These are phyloP conservation scores for Neonectria punicea DNA, from an alignment of 2,329 filamentous ascomycete genomes.

Conservation along the genomic window DNA sequence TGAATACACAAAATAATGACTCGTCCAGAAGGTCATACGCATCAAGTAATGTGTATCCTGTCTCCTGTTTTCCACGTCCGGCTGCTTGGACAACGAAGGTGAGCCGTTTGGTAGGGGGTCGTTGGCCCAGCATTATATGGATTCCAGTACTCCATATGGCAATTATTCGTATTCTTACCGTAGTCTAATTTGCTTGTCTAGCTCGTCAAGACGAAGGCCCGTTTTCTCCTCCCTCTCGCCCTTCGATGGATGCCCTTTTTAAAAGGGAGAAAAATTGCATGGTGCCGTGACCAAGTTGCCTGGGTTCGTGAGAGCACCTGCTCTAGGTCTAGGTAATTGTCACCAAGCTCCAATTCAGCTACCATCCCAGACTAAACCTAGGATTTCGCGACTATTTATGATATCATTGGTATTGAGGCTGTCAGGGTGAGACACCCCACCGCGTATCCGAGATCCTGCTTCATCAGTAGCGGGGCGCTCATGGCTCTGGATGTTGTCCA, in stretches of 20 bases:
- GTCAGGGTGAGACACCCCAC: conserved; percentile 8
- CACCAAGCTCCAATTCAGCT: not conserved
- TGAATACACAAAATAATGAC: not conserved
- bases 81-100: not conserved
- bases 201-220: not conserved
- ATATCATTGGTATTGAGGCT: not conserved
- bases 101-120: not conserved
- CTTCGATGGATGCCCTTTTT: no score
- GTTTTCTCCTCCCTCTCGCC: not conserved
- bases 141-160: not conserved
- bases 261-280: not conserved
- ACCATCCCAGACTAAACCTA: not conserved
- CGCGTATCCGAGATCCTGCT: not conserved
- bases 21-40: not conserved
- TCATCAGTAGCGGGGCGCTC: not conserved
- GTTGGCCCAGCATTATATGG: not conserved
- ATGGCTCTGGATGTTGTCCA: not conserved
- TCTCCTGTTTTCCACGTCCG: not conserved
- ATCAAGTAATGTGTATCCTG: not conserved
- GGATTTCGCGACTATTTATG: not conserved
- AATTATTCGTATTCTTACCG: not conserved
- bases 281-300: not conserved
- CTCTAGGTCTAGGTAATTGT: not conserved
- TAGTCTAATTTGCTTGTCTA: not conserved
- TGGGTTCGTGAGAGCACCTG: not conserved